Evolutionary conservation across 768 basidiomycete genomes (phyloP), one percentile per base, ranked within the genome.

Genomic region (Boletellus emodensis): DNA sequence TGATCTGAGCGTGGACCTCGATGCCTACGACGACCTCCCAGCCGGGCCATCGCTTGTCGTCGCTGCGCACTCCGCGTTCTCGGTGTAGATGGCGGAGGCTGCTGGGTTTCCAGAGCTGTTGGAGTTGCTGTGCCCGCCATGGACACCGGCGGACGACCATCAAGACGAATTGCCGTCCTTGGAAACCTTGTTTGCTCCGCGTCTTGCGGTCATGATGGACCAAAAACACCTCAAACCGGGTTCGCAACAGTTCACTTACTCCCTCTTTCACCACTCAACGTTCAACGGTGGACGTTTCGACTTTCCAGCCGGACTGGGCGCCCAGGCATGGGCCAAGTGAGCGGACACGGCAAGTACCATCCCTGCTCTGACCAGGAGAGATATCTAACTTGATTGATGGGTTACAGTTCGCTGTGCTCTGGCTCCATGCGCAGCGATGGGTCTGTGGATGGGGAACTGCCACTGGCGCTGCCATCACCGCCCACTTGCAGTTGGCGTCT

Each of bases 1-100:
- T 90, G 62, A 99, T 81, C 65, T 98, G 95, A 0, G 93, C 90
- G 63, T 98, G 96, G 6, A 95, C 90, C 63, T 99, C 96, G 41
- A 99, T 85, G 14, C 96, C 96, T 30, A 98, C 83, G 36, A 95
- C 75, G 17, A 96, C 85, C 56, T 86, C 78, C 90, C 91, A 98
- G 18, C 85, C 92, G 14, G 85, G 86, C 89, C 89, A 90, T 44
- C 85, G 68, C 6, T 49, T 63, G 54, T 67, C 67, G 54, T 67
- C 67, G 12, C 50, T 43, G 22, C 49, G 47, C 28, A 20, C 13
- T 13, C 39, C 45, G 15, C 57, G 53, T 46, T 53, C 39, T 35
- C 30, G 17, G 6, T 55, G 54, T 1, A 55, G 18, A n/a, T 26
- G 24, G 15, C 55, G 45, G 15, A 36, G 7, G n/a, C 3, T 3